Base-by-base conservation (phyloP, 1,284 basidiomycete species). In the Pseudozyma pruni region DNA sequence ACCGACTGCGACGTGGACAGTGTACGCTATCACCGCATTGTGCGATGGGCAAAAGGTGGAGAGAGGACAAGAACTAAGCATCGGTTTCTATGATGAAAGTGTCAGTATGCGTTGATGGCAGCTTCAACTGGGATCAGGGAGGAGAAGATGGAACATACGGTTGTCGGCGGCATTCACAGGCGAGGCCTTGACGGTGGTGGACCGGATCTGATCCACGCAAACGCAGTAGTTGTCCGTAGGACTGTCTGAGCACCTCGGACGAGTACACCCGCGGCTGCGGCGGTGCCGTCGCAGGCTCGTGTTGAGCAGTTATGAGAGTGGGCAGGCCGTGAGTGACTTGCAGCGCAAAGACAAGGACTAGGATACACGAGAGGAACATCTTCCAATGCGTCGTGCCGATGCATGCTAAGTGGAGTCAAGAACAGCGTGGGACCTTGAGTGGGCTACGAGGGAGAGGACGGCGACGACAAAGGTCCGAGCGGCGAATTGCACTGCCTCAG, bases 221-320 rank as follows among this genome's bases (percentile, higher is more conserved):
- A 60, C 49, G 48, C 67, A 70, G 38, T 70, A 70, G 31, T 51
- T 46, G 13, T 25, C 42, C n/a, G 40, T 60, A 70, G 8, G 39
- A 35, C 16, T 56, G 25, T n/a, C 10, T 29, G 14, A 70, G 35
- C 0, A 29, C 19, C 2, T 54, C 53, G 9, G 64, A 49, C 2
- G 48, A 48, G 38, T 56, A 47, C 8, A 40, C 33, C 9, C 20
- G 31, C 31, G 39, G 31, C 3, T 6, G 14, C n/a, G 29, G 4
- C 16, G 27, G 4, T 9, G 11, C 25, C 34, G 23, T 27, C n/a
- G 42, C 10, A 13, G 47, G 8, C 20, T 25, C 19, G 6, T 33
- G 38, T 17, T 16, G 47, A 38, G 33, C 10, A 8, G 38, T 8
- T 34, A 20, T 38, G 4, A 19, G 38, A 11, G 20, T 6, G 19